phyloP scores from a whole-genome alignment of 2,329 filamentous ascomycete genomes.

The Fusarium sp. region DNA sequence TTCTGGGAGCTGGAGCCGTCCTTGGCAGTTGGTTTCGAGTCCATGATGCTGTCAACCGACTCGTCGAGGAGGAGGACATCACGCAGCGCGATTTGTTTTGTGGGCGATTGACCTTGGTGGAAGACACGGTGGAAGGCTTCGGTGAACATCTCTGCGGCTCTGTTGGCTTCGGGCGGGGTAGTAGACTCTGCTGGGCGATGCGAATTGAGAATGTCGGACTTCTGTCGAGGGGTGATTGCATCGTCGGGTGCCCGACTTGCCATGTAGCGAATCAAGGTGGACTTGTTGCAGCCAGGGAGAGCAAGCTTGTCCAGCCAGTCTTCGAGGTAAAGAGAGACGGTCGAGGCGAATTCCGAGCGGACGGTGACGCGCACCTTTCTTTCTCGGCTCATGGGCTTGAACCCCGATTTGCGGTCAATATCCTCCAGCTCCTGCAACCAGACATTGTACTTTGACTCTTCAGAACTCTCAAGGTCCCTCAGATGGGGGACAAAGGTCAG shows the following conservation, averaged over 20 bases:
- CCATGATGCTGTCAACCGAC: constrained; percentile 64
- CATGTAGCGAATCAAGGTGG: constrained; percentile 66
- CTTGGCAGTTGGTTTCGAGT: constrained; percentile 66
- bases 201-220: constrained; percentile 62
- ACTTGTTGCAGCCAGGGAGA: constrained; percentile 64
- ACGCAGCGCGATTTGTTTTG: constrained; percentile 59
- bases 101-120: constrained; percentile 47
- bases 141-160: constrained; percentile 63
- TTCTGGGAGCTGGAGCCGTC: constrained; percentile 52
- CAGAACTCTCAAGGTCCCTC: constrained; percentile 67
- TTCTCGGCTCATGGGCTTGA: constrained; percentile 64
- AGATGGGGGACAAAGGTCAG: constrained; percentile 71
- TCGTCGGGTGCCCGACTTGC: constrained; percentile 60
- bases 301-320: constrained; percentile 63
- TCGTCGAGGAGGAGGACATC: constrained; percentile 67
- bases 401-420: constrained; percentile 69
- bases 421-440: constrained; percentile 70
- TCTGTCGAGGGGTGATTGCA: constrained; percentile 66
- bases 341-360: constrained; percentile 64
- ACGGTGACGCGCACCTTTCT: constrained; percentile 63
- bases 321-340: constrained; percentile 65
- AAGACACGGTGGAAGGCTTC: constrained; percentile 70
- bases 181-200: constrained; percentile 55
- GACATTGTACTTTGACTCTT: constrained; percentile 65
- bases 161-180: constrained; percentile 56